A percentile compares a stretch with the other conserved stretches of the same genome.
Conservation (phyloP, 2,329 filamentous ascomycete genomes). For the Chaetoscypha palmicola region DNA sequence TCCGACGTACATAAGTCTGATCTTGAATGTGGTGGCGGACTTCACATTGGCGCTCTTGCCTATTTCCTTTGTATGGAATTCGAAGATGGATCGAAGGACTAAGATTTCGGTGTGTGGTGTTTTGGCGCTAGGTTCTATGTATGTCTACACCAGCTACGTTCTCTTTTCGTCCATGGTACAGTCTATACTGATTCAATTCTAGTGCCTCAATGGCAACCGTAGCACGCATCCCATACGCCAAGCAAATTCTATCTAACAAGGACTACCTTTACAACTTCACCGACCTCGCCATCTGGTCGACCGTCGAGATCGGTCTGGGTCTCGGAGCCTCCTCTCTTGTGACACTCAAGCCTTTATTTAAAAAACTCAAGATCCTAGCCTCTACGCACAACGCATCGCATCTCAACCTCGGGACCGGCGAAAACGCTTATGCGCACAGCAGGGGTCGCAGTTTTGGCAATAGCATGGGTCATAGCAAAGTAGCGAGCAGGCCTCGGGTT, state of each 20-base stretch:
- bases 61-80: constrained; percentile 33
- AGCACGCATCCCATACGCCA: constrained; percentile 35
- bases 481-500: too few relatives aligned
- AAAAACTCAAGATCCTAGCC: constrained; percentile 14
- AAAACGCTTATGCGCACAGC: too few relatives aligned
- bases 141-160: constrained; percentile 13
- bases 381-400: background rate
- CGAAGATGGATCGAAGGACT: constrained; percentile 32
- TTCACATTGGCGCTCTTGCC: constrained; percentile 35
- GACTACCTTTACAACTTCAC: constrained; percentile 32
- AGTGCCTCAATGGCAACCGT: constrained; percentile 35
- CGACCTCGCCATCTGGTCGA: constrained; percentile 35
- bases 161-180: background rate
- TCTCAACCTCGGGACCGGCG: too few relatives aligned
- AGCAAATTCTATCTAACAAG: constrained; percentile 28
- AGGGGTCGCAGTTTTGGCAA: too few relatives aligned
- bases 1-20: constrained; percentile 33
- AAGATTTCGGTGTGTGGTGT: constrained; percentile 30
- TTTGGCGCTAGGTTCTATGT: constrained; percentile 31
- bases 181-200: background rate
- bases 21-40: constrained; percentile 33
- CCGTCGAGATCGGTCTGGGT: constrained; percentile 33
- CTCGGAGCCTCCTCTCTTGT: constrained; percentile 33
- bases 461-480: too few relatives aligned
- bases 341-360: constrained; percentile 31